These are phyloP conservation scores for Chrysopogon serrulatus DNA, from an alignment of 176 grass and related monocot genomes.

Conservation along the genomic window DNA sequence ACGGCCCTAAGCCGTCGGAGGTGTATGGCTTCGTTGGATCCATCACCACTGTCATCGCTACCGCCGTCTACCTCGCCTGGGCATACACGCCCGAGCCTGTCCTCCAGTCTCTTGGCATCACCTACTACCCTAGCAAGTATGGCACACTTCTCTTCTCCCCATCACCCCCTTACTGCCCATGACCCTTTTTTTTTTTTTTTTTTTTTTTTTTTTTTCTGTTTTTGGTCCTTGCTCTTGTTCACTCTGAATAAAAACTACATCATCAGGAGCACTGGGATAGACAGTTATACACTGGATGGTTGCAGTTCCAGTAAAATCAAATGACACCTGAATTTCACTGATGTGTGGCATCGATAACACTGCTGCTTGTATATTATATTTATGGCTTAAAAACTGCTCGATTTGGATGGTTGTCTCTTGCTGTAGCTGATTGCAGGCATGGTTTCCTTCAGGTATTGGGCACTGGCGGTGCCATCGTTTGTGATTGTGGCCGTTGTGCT, in stretches of 20 bases:
- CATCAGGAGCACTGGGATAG: neutral
- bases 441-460: constrained; percentile 46
- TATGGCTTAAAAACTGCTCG: neutral
- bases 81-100: constrained; percentile 61
- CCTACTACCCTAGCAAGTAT: constrained; percentile 90
- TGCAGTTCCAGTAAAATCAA: neutral
- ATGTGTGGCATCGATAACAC: neutral
- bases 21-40: constrained; percentile 91
- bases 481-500: constrained; percentile 41
- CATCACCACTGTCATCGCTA: constrained; percentile 77
- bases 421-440: neutral
- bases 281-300: too few species aligned
- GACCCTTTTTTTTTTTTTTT: neutral
- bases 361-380: neutral
- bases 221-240: neutral
- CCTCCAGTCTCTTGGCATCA: constrained; percentile 69
- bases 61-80: constrained; percentile 66
- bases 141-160: neutral
- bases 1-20: constrained; percentile 82
- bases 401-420: neutral
- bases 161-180: neutral
- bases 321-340: neutral
- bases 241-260: neutral
- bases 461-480: constrained; percentile 51
- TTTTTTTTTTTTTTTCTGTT: neutral